Evolutionary conservation across 208 protist genomes (phyloP).

Genomic region (Acanthamoeba lenticulata): DNA sequence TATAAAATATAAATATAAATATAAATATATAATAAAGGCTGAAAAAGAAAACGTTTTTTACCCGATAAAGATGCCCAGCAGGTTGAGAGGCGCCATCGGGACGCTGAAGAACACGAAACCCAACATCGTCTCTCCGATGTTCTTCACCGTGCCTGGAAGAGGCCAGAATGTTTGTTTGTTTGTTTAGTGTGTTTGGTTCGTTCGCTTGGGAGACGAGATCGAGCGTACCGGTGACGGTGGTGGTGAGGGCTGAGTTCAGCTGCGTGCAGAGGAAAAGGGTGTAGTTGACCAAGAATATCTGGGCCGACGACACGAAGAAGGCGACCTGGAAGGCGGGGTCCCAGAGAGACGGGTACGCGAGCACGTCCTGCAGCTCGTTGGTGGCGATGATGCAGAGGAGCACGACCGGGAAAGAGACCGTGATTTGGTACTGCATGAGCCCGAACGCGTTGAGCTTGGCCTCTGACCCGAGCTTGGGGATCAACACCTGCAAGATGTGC

Average conservation of each 20-base stretch:
- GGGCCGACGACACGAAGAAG: conserved; percentile 10
- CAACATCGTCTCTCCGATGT: not conserved
- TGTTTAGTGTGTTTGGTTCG: not conserved
- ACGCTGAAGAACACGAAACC: conserved; percentile 26
- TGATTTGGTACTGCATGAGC: conserved; percentile 39
- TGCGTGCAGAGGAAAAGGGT: not conserved
- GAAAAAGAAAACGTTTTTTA: too few species aligned
- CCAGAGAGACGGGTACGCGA: not conserved
- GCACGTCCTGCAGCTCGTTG: not conserved
- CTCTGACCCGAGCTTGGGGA: not conserved
- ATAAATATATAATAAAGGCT: too few species aligned
- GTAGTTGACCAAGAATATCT: conserved; percentile 44
- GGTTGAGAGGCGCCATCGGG: not conserved
- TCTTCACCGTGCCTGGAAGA: conserved; percentile 22
- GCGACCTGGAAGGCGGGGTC: not conserved
- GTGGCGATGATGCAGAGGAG: not conserved
- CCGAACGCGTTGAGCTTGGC: conserved; percentile 1
- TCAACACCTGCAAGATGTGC: not conserved
- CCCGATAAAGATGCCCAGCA: conserved; percentile 11
- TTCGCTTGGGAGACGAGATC: not conserved
- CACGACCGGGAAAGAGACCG: not conserved
- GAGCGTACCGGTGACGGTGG: not conserved
- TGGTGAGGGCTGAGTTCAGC: not conserved
- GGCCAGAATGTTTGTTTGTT: too few species aligned
- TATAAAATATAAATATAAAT: too few species aligned